Evolutionary conservation across 1,284 basidiomycete species (phyloP).

Genomic region (Mrakiaceae sp.): DNA sequence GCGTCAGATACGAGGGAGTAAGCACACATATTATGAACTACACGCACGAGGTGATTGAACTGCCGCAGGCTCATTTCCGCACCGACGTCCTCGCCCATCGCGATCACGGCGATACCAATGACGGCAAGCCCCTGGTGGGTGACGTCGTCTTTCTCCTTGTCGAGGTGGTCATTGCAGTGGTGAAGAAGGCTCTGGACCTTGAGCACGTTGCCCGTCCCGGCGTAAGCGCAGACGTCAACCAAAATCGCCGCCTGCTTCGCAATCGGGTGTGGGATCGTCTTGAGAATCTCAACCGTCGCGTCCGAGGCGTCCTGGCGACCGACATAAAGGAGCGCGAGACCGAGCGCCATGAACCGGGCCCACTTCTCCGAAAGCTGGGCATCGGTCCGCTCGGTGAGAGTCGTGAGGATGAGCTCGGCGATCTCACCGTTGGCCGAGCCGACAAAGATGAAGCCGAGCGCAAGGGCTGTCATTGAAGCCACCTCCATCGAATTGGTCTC

Average conservation of each 20-base stretch:
- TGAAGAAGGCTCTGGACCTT: constrained; percentile 90
- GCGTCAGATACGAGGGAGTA: neutral
- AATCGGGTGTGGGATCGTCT: constrained; percentile 87
- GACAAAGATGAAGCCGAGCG: constrained; percentile 90
- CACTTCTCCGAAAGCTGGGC: constrained; percentile 78
- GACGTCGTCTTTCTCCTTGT: constrained; percentile 56
- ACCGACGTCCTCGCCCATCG: constrained; percentile 98
- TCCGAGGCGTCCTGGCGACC: constrained; percentile 90
- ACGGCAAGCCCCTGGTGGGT: constrained; percentile 90
- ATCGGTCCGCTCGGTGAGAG: constrained; percentile 71
- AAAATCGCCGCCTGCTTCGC: constrained; percentile 84
- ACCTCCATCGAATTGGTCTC: constrained; percentile 80
- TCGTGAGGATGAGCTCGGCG: constrained; percentile 78
- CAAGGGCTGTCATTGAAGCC: constrained; percentile 69
- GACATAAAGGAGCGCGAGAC: constrained; percentile 82
- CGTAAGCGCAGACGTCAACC: constrained; percentile 89
- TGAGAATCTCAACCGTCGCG: constrained; percentile 88
- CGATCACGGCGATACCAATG: constrained; percentile 83
- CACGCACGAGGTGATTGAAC: constrained; percentile 79
- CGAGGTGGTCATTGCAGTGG: constrained; percentile 83
- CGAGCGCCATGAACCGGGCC: constrained; percentile 81
- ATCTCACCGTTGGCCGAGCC: constrained; percentile 93
- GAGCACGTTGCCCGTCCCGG: constrained; percentile 90
- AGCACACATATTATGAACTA: too few species aligned
- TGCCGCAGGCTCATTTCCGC: constrained; percentile 91